A percentile compares a stretch with the other conserved stretches of the same genome.
phyloP scores from a whole-genome alignment of 306 rosid species.

The Rosa multiflora region DNA sequence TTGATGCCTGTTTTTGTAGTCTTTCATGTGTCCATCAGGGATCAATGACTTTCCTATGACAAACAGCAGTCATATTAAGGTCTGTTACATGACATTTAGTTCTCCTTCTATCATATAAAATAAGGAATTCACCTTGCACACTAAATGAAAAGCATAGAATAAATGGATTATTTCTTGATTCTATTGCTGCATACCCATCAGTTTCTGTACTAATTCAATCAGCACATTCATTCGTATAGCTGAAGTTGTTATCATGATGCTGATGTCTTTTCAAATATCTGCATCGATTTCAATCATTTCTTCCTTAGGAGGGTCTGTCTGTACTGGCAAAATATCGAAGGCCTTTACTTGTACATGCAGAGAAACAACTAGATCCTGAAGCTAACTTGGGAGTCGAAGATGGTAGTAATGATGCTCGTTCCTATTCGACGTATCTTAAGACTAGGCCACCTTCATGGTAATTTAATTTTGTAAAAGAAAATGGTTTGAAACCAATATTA shows the following conservation, averaged over 20 bases:
- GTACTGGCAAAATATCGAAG: conserved; percentile 80
- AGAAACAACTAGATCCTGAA: conserved; percentile 55
- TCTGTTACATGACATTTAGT: conserved; percentile 16
- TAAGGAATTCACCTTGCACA: background rate
- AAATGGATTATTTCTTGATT: background rate
- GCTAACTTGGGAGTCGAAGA: conserved; percentile 38
- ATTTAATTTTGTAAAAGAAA: conserved; percentile 13
- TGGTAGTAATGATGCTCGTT: conserved; percentile 41
- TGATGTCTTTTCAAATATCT: conserved; percentile 25
- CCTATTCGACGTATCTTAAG: conserved; percentile 70
- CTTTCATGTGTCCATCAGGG: conserved; percentile 98
- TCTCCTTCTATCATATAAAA: background rate
- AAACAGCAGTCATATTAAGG: conserved; percentile 81
- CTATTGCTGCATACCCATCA: background rate
- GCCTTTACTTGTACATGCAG: conserved; percentile 87
- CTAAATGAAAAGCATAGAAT: background rate
- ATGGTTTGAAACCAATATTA: background rate
- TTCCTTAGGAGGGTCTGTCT: conserved; percentile 74
- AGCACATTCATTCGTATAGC: background rate
- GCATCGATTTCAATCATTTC: conserved; percentile 25
- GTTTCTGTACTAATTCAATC: background rate
- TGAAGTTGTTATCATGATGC: background rate
- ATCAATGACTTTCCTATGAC: conserved; percentile 92
- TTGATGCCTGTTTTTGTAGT: conserved; percentile 46
- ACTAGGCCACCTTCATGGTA: conserved; percentile 89